phyloP scores from a whole-genome alignment of 2,329 filamentous ascomycete genomes.

The Penicillium sp. region DNA sequence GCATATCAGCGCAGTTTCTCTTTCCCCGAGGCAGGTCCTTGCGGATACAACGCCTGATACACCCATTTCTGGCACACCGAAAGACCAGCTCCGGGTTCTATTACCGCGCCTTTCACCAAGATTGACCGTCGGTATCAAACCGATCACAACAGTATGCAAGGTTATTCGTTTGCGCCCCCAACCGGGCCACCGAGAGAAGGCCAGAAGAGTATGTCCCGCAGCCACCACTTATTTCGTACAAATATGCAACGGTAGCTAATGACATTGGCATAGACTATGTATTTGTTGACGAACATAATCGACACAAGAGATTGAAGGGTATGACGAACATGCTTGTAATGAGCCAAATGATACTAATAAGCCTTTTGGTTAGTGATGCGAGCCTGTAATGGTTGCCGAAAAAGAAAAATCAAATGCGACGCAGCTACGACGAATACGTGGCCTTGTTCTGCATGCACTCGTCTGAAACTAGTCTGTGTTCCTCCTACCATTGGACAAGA shows the following conservation, averaged over 20 bases:
- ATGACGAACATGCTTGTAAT: slow-evolving; percentile 26
- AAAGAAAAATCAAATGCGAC: slow-evolving; percentile 97
- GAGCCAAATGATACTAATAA: slow-evolving; percentile 14
- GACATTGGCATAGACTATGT: slow-evolving; percentile 71
- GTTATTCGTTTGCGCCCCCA: slow-evolving; percentile 70
- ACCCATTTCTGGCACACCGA: neutral
- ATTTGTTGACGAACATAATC: slow-evolving; percentile 97
- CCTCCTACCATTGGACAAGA: slow-evolving; percentile 79
- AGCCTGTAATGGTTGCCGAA: slow-evolving; percentile 90
- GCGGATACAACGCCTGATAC: slow-evolving; percentile 7
- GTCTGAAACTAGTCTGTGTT: slow-evolving; percentile 88
- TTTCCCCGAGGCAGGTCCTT: slow-evolving; percentile 19
- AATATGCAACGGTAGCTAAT: slow-evolving; percentile 9
- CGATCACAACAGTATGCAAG: slow-evolving; percentile 53
- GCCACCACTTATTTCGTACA: neutral
- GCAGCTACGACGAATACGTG: slow-evolving; percentile 95
- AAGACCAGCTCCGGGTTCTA: neutral
- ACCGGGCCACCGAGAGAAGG: slow-evolving; percentile 65
- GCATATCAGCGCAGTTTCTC: neutral
- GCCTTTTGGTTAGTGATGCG: slow-evolving; percentile 70
- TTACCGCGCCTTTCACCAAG: slow-evolving; percentile 21
- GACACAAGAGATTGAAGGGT: slow-evolving; percentile 95
- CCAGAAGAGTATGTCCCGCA: slow-evolving; percentile 68
- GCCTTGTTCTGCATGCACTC: slow-evolving; percentile 91
- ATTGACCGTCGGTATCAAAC: slow-evolving; percentile 2